phyloP scores from a whole-genome alignment of 345 rosid species.

The Camelina neglecta region DNA sequence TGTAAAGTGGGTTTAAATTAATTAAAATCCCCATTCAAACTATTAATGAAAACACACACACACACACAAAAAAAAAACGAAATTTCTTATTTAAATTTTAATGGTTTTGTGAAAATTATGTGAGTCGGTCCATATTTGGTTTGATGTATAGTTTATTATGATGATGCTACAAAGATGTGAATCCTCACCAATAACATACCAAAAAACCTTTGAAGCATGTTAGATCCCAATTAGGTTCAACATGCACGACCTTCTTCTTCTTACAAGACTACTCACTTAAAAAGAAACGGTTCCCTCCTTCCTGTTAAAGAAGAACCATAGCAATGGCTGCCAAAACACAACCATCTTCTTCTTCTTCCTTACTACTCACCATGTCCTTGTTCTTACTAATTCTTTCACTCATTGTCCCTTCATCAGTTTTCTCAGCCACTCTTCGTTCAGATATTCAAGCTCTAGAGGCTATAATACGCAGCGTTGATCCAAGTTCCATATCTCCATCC shows the following conservation, averaged over 20 bases:
- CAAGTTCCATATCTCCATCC: conserved; percentile 48
- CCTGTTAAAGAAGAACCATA: conserved; percentile 32
- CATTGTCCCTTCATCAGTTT: conserved; percentile 39
- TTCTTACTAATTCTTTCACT: conserved; percentile 34
- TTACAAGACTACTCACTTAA: conserved; percentile 25
- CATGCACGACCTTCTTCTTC: conserved; percentile 27
- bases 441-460: conserved; percentile 52
- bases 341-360: conserved; percentile 34
- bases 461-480: conserved; percentile 51
- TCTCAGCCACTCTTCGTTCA: conserved; percentile 46
- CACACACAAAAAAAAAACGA: not conserved
- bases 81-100: too few relatives aligned
- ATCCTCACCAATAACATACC: conserved; percentile 36
- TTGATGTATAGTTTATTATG: not conserved
- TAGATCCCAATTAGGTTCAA: conserved; percentile 42
- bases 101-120: not conserved
- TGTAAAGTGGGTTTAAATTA: too few relatives aligned
- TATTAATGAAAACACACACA: not conserved
- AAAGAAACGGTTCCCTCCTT: conserved; percentile 26
- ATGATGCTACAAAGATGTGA: conserved; percentile 37
- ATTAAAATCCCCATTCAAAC: not conserved
- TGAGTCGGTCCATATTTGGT: conserved; percentile 28
- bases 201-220: conserved; percentile 27
- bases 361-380: conserved; percentile 20
- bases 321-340: conserved; percentile 43